Evolutionary conservation across 1,284 basidiomycete genomes (phyloP).

Genomic region (Xanthoconium separans): DNA sequence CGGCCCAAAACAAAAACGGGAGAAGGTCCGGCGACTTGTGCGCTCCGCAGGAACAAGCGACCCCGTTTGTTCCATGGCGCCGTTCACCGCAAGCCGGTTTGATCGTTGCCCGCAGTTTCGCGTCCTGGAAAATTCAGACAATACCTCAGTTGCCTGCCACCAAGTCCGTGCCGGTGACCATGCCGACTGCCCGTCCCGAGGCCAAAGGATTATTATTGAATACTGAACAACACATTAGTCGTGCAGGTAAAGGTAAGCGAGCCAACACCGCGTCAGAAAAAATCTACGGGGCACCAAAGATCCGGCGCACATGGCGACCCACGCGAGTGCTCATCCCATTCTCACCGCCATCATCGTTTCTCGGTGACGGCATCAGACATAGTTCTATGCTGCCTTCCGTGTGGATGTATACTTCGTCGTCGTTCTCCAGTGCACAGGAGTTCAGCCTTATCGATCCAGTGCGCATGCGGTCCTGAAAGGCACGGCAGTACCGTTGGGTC

Average conservation of each 20-base stretch:
- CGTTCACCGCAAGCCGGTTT: not conserved
- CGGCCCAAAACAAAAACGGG: conserved; percentile 27
- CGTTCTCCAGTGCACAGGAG: conserved; percentile 20
- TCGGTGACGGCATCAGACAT: conserved; percentile 13
- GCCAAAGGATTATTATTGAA: not conserved
- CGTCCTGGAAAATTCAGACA: not conserved
- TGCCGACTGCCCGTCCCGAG: not conserved
- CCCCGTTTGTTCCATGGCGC: conserved; percentile 15
- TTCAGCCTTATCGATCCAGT: conserved; percentile 23
- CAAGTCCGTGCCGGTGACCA: not conserved
- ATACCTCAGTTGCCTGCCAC: conserved; percentile 16
- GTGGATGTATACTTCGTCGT: conserved; percentile 32
- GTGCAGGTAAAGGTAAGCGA: conserved; percentile 11
- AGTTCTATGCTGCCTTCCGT: conserved; percentile 25
- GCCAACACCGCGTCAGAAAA: conserved; percentile 12
- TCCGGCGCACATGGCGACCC: conserved; percentile 30
- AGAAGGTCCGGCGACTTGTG: conserved; percentile 11
- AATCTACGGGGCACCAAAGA: conserved; percentile 19
- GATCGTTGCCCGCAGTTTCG: not conserved
- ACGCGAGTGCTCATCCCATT: conserved; percentile 19
- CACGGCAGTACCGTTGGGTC: conserved; percentile 20
- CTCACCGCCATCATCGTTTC: conserved; percentile 9
- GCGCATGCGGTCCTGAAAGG: conserved; percentile 26
- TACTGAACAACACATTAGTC: not conserved
- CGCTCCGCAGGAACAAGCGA: conserved; percentile 1